Evolutionary conservation across 495 filamentous ascomycete genomes (phyloP), one percentile per base, ranked within the genome.

Genomic region (Barbatosphaeria neglecta): DNA sequence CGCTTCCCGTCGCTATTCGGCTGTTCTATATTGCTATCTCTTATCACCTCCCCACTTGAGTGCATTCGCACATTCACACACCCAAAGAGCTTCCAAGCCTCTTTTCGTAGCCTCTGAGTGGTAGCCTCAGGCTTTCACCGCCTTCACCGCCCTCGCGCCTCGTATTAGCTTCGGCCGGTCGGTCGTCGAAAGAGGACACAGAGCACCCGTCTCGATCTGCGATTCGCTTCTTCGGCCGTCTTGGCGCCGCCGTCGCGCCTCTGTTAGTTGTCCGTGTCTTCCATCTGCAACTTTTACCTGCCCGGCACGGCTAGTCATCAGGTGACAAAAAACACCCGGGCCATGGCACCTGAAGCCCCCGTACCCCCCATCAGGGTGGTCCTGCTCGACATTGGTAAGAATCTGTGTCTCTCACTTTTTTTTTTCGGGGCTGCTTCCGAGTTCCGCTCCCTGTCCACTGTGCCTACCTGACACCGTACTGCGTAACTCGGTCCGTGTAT

Each of bases 371-470:
- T 59, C 47, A 66, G 65, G 44, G 67, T 72, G 6, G 58, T 72
- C 48, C 54, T 74, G 45, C 63, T 74, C 50, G 70, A 74, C 55
- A 74, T 74, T 51, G 70, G 70, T 74, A 71, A 55, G 59, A 47
- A 51, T 41, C 43, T 46, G 37, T 37, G 41, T 37, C n/a, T 16
- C 5, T n/a, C 31, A 5, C 10, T n/a, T 35, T n/a, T 35, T 6
- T 6, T 35, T 1, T 15, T 3, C 11, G n/a, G n/a, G n/a, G n/a
- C n/a, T n/a, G n/a, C 31, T 35, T n/a, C 31, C 16, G 31, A n/a
- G 13, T n/a, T 35, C 31, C 1, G 13, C 2, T n/a, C 28, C 15
- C 28, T 33, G 27, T 39, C 35, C 43, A 40, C 45, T 52, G 46
- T 51, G n/a, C n/a, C n/a, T n/a, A n/a, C n/a, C n/a, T n/a, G n/a